phyloP scores from a whole-genome alignment of 1,139 yeast species.

The Candida sanyaensis region DNA sequence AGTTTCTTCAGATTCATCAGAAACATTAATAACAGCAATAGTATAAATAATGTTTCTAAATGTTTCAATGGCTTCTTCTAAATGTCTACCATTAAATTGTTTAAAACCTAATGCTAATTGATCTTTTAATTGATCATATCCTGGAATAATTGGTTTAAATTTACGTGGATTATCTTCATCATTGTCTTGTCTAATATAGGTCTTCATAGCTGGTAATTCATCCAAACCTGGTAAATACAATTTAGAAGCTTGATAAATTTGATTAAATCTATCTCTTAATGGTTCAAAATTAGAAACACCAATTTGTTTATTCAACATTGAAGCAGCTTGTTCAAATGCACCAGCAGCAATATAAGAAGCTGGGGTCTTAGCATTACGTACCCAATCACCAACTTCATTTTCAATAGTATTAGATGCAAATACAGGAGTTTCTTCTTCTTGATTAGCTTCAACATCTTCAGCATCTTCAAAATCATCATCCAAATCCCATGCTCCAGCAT shows the following conservation, averaged over 20 bases:
- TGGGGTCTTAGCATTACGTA: slow-evolving; percentile 84
- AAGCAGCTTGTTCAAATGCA: slow-evolving; percentile 94
- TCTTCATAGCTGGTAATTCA: slow-evolving; percentile 65
- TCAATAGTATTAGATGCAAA: slow-evolving; percentile 33
- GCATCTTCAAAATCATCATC: slow-evolving; percentile 43
- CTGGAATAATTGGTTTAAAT: slow-evolving; percentile 72
- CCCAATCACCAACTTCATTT: slow-evolving; percentile 79
- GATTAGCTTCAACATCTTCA: slow-evolving; percentile 43
- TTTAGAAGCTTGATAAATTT: slow-evolving; percentile 79
- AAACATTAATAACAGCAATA: slow-evolving; percentile 70
- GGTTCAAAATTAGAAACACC: slow-evolving; percentile 90
- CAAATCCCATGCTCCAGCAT: slow-evolving; percentile 60
- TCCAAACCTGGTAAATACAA: slow-evolving; percentile 74
- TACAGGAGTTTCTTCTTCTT: slow-evolving; percentile 24
- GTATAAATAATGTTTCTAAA: slow-evolving; percentile 84
- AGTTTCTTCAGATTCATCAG: slow-evolving; percentile 70
- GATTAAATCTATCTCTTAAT: slow-evolving; percentile 75
- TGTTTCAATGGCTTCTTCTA: slow-evolving; percentile 73
- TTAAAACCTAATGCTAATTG: slow-evolving; percentile 76
- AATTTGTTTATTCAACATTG: slow-evolving; percentile 82
- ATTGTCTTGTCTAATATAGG: slow-evolving; percentile 64
- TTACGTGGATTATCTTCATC: slow-evolving; percentile 58
- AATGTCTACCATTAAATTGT: slow-evolving; percentile 78
- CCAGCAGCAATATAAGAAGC: slow-evolving; percentile 97
- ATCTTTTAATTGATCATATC: slow-evolving; percentile 66